Conservation (phyloP, 2,329 filamentous ascomycete genomes). For the Cercospora nicotianae region DNA sequence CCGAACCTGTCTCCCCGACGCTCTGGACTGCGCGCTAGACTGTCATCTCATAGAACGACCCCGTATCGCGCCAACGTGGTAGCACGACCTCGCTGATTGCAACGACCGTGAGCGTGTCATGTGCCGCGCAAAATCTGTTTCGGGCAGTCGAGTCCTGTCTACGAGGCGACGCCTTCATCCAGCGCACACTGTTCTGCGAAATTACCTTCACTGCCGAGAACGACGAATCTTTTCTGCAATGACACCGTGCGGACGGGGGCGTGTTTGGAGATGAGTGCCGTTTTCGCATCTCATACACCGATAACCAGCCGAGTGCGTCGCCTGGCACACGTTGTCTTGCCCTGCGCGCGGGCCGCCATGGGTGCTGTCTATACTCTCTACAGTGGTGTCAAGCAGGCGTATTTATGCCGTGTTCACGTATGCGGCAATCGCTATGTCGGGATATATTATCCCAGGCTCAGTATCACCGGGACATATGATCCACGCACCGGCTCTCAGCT, state of each 20-base stretch:
- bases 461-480: not conserved
- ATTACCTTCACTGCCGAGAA: not conserved
- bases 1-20: not conserved
- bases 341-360: not conserved
- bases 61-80: not conserved
- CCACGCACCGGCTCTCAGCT: not conserved
- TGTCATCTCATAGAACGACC: not conserved
- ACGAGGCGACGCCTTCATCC: not conserved
- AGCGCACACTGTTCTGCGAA: not conserved
- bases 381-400: not conserved
- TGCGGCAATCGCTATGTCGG: not conserved
- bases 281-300: not conserved
- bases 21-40: slow-evolving; percentile 5
- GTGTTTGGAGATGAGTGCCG: not conserved
- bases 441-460: not conserved
- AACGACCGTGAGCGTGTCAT: not conserved
- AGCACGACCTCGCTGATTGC: slow-evolving; percentile 3
- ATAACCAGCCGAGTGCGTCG: not conserved
- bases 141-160: not conserved
- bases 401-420: not conserved
- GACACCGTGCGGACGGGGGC: not conserved
- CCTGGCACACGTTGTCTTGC: not conserved
- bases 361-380: not conserved
- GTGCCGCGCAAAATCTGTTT: not conserved
- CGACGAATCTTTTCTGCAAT: not conserved